Evolutionary conservation across 805 yeast genomes (phyloP).

Genomic region (Metschnikowia kunwiensis): DNA sequence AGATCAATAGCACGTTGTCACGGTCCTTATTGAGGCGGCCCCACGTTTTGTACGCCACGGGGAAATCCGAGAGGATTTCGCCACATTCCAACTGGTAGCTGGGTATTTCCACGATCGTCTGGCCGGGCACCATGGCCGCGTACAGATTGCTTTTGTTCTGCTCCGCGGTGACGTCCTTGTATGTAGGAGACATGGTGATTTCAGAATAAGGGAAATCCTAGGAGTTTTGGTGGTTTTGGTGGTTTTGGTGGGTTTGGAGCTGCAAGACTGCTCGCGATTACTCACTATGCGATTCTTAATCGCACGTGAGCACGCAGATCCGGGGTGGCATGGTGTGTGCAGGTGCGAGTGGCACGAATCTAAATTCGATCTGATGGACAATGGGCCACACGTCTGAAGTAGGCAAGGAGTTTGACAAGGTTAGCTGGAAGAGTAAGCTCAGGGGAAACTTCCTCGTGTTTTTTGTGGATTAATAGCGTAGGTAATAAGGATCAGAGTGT

Average conservation of each 20-base stretch:
- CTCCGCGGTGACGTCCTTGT: conserved; percentile 40
- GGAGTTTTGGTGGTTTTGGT: neutral
- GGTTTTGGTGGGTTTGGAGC: too few relatives aligned
- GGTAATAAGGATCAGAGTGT: too few relatives aligned
- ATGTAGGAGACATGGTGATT: conserved; percentile 18
- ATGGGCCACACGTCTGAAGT: too few relatives aligned
- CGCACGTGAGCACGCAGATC: conserved; percentile 12
- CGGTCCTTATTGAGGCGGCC: conserved; percentile 70
- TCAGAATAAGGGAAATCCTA: neutral
- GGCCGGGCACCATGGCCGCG: conserved; percentile 67
- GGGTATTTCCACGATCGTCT: conserved; percentile 76
- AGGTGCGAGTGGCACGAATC: neutral
- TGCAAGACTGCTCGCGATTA: conserved; percentile 15
- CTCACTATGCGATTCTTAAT: conserved; percentile 12
- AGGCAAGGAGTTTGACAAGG: too few relatives aligned
- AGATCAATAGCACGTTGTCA: conserved; percentile 81
- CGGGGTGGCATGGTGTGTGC: neutral
- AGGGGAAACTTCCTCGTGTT: too few relatives aligned
- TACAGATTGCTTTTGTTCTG: conserved; percentile 62
- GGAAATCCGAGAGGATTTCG: conserved; percentile 65
- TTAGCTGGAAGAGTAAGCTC: too few relatives aligned
- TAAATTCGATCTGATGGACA: too few relatives aligned
- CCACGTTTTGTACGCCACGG: conserved; percentile 96
- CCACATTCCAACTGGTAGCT: conserved; percentile 78
- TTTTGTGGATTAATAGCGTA: too few relatives aligned